These are phyloP conservation scores for Polytolypa hystricis DNA, from an alignment of 2,329 filamentous ascomycete species.

Conservation along the genomic window DNA sequence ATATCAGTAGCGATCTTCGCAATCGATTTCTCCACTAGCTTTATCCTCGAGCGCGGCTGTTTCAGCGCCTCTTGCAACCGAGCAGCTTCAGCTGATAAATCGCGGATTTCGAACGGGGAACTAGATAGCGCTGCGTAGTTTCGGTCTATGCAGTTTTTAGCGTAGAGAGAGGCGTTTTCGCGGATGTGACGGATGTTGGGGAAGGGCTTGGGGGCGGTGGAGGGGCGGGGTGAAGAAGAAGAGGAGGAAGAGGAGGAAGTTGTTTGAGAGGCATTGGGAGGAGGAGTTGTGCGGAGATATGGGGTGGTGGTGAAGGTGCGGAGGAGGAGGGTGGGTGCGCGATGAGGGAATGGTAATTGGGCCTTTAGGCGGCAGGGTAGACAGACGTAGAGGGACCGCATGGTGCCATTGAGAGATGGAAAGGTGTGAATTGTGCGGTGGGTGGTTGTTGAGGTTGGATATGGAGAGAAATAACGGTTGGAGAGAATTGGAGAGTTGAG, in stretches of 20 bases:
- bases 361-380: too few species aligned
- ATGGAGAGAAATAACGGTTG: too few species aligned
- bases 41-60: slow-evolving; percentile 31
- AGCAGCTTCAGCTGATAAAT: slow-evolving; percentile 27
- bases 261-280: too few species aligned
- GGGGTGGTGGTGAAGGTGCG: too few species aligned
- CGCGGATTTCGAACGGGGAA: slow-evolving; percentile 42
- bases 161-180: slow-evolving; percentile 67
- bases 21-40: slow-evolving; percentile 33
- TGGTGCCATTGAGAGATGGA: too few species aligned
- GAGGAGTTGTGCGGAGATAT: too few species aligned
- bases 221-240: slow-evolving; percentile 33
- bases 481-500: too few species aligned
- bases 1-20: slow-evolving; percentile 21
- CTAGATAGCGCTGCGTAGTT: slow-evolving; percentile 57
- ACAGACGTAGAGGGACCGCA: too few species aligned
- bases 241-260: neutral
- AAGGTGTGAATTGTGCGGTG: too few species aligned
- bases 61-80: slow-evolving; percentile 31
- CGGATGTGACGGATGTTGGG: slow-evolving; percentile 87
- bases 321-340: too few species aligned
- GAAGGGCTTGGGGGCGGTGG: slow-evolving; percentile 64
- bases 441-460: too few species aligned
- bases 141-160: slow-evolving; percentile 70
- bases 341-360: too few species aligned